Percentiles rank a stretch among this genome's conserved stretches.
phyloP scores from a whole-genome alignment of 1,139 yeast genomes.

The Sugiyamaella neomexicana region DNA sequence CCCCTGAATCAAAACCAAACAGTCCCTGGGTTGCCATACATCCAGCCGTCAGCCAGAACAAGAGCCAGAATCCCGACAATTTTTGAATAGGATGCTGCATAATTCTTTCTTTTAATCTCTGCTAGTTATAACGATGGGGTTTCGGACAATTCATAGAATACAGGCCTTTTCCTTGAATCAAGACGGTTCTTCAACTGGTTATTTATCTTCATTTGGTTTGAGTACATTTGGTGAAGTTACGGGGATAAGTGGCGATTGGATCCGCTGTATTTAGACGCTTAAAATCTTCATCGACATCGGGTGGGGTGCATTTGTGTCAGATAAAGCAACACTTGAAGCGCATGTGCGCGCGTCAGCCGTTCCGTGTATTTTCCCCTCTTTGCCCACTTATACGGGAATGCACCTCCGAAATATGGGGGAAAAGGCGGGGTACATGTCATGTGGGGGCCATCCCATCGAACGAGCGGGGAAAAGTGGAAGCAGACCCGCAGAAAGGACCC shows the following conservation, averaged over 20 bases:
- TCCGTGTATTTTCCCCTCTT: not conserved
- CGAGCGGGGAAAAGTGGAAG: slow-evolving; percentile 10
- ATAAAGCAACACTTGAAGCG: not conserved
- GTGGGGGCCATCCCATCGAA: not conserved
- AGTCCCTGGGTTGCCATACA: slow-evolving; percentile 21
- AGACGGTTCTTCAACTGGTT: slow-evolving; percentile 12
- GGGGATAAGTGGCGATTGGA: slow-evolving; percentile 14
- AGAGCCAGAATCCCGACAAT: slow-evolving; percentile 17
- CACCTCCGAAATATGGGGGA: slow-evolving; percentile 1
- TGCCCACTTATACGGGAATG: not conserved
- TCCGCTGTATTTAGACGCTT: not conserved
- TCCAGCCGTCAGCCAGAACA: slow-evolving; percentile 20
- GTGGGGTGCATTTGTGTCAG: not conserved
- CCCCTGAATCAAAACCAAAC: slow-evolving; percentile 17
- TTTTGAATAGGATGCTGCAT: slow-evolving; percentile 20
- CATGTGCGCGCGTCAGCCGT: not conserved
- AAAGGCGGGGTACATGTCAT: slow-evolving; percentile 10
- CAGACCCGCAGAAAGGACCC: not conserved
- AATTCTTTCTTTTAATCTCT: not conserved
- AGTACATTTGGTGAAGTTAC: slow-evolving; percentile 5
- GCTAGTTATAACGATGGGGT: too few species aligned
- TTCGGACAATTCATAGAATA: not conserved
- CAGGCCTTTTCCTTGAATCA: not conserved
- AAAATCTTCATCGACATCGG: not conserved
- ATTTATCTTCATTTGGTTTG: slow-evolving; percentile 5